A percentile compares a stretch with the other conserved stretches of the same genome.
Conservation (phyloP, 2,329 filamentous ascomycete genomes). For the Drechslerella dactyloides region DNA sequence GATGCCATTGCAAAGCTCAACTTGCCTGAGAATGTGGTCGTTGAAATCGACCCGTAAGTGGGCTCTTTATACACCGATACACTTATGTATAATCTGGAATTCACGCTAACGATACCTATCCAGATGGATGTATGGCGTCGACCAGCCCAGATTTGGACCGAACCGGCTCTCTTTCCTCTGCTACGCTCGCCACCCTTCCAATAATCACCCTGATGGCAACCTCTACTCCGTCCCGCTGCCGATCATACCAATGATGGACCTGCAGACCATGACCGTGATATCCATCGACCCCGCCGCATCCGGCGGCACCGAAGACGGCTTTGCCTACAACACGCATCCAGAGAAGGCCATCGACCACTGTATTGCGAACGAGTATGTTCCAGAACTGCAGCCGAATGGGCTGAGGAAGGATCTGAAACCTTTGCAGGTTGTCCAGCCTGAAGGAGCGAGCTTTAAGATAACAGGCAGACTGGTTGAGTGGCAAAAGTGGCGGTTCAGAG, state of each 20-base stretch:
- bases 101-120: constrained; percentile 60
- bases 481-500: constrained; percentile 73
- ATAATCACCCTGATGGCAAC: constrained; percentile 65
- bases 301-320: constrained; percentile 62
- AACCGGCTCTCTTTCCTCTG: constrained; percentile 64
- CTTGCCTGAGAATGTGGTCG: constrained; percentile 60
- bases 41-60: constrained; percentile 61
- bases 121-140: constrained; percentile 71
- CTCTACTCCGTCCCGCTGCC: constrained; percentile 70
- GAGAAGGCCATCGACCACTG: constrained; percentile 61
- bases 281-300: constrained; percentile 67
- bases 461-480: constrained; percentile 63
- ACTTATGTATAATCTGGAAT: constrained; percentile 62
- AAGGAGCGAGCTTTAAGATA: constrained; percentile 71
- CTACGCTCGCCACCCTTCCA: constrained; percentile 59
- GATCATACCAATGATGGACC: constrained; percentile 67
- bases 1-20: constrained; percentile 62
- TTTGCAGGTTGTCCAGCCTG: constrained; percentile 73
- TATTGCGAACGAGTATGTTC: constrained; percentile 61
- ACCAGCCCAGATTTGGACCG: constrained; percentile 58
- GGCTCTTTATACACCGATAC: constrained; percentile 60
- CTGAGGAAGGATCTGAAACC: constrained; percentile 68
- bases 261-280: constrained; percentile 64
- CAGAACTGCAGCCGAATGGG: constrained; percentile 63
- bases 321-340: constrained; percentile 59